Conservation (phyloP, 208 protist species). For the Vickermania ingenoplastis region DNA sequence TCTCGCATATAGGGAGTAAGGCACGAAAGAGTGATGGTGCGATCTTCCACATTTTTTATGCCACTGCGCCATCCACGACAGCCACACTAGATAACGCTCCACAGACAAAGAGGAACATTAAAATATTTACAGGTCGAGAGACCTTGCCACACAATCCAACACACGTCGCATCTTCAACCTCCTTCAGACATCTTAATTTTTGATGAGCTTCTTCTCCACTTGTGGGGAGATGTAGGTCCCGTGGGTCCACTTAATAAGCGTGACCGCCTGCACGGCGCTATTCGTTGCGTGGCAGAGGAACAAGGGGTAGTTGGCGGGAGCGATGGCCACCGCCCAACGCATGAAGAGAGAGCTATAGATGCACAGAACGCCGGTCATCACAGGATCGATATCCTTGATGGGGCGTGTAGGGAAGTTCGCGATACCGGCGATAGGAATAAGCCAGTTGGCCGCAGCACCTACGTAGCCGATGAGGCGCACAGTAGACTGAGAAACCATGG, state of each 20-base stretch:
- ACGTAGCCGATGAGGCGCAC: constrained; percentile 73
- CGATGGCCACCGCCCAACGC: constrained; percentile 77
- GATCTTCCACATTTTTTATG: no score
- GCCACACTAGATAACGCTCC: no score
- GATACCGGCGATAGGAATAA: constrained; percentile 83
- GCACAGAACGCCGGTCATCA: constrained; percentile 70
- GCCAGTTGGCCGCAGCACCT: constrained; percentile 82
- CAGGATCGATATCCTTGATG: constrained; percentile 68
- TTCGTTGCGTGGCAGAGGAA: constrained; percentile 82
- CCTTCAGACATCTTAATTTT: no score
- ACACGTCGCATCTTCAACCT: no score
- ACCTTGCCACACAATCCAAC: no score
- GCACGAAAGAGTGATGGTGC: no score
- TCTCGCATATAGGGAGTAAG: no score
- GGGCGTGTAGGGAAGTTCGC: constrained; percentile 74
- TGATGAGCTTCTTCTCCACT: neutral
- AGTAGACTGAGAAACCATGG: constrained; percentile 59
- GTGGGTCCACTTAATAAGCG: constrained; percentile 14
- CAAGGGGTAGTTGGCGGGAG: constrained; percentile 80
- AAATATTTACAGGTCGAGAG: no score
- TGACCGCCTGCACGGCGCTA: constrained; percentile 55
- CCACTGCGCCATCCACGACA: no score
- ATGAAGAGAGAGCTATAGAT: constrained; percentile 78
- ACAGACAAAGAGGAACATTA: no score
- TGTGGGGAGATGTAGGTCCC: neutral